Evolutionary conservation across 352 stramenopile genomes (phyloP), one percentile per base, ranked within the genome.

Genomic region (Phytophthora aleatoria): DNA sequence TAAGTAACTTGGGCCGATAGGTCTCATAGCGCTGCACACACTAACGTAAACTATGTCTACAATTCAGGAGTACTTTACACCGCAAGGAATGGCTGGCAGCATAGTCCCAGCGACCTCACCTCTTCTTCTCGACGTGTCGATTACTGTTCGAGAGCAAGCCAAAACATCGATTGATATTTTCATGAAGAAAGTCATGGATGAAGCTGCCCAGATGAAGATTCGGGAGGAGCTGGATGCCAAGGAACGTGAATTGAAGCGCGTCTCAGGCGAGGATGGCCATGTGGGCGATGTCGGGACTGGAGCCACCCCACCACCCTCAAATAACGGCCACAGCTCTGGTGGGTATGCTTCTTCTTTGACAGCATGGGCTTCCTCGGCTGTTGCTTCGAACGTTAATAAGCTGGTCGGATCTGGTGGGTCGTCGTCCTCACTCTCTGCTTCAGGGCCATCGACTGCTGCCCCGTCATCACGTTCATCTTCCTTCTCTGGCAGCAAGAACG

Each of bases 141-240:
- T 89, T 31, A 88, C 81, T 38, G 87, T 96, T 27, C 76, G 87
- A 11, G 82, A 94, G 9, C 82, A 96, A 65, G 87, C 87, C 24
- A 74, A 87, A 47, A 58, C 71, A 0, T 92, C 83, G 15, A 87
- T 96, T 75, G 72, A 87, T 27, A 58, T 86, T 53, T 94, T 94
- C 54, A 92, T 93, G 78, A 91, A 91, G 53, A 91, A 89, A 61
- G 73, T 94, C 5, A 77, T 85, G 62, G 75, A 89, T 35, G 87
- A 93, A 69, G 79, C 77, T n/a, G 77, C 62, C 4, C 69, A 91
- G 52, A 93, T 96, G 82, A 94, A 93, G 51, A 65, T 87, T 30
- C 77, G 82, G 7, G 87, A 95, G 36, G 85, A 87, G 48, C 42
- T 79, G 44, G 82, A 94, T 42, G 77, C 76, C 1, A 69, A 74